Conservation (phyloP, 768 basidiomycete species). For the Polyporus arcularius region DNA sequence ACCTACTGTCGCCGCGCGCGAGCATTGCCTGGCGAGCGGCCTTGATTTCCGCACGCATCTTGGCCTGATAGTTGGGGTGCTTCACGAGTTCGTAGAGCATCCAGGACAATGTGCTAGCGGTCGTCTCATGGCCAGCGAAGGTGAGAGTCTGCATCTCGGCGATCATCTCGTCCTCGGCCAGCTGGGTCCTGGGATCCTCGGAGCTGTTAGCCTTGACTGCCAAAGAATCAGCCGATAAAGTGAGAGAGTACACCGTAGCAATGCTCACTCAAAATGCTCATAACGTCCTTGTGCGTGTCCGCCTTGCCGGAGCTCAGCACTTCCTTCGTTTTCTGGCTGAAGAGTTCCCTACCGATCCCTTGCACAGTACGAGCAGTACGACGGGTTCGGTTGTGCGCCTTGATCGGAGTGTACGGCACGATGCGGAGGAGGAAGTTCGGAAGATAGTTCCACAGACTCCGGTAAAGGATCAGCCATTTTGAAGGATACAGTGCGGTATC, state of each 20-base stretch:
- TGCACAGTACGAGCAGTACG: neutral
- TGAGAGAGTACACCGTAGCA: neutral
- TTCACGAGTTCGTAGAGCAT: constrained; percentile 7
- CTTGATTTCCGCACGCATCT: constrained; percentile 12
- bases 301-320: neutral
- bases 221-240: neutral
- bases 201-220: constrained; percentile 19
- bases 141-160: constrained; percentile 13
- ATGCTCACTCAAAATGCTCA: constrained; percentile 17
- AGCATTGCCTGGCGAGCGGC: neutral
- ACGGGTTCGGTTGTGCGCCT: constrained; percentile 4
- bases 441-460: neutral
- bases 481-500: neutral
- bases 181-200: constrained; percentile 5
- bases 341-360: neutral
- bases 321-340: constrained; percentile 3
- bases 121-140: constrained; percentile 4
- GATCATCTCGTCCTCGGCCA: constrained; percentile 12
- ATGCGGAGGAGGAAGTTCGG: neutral
- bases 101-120: constrained; percentile 3
- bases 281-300: constrained; percentile 14
- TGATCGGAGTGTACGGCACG: neutral
- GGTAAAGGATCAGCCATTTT: neutral
- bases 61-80: neutral
- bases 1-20: constrained; percentile 3